Conservation (phyloP, 2,329 filamentous ascomycete genomes). For the Venturia nashicola region DNA sequence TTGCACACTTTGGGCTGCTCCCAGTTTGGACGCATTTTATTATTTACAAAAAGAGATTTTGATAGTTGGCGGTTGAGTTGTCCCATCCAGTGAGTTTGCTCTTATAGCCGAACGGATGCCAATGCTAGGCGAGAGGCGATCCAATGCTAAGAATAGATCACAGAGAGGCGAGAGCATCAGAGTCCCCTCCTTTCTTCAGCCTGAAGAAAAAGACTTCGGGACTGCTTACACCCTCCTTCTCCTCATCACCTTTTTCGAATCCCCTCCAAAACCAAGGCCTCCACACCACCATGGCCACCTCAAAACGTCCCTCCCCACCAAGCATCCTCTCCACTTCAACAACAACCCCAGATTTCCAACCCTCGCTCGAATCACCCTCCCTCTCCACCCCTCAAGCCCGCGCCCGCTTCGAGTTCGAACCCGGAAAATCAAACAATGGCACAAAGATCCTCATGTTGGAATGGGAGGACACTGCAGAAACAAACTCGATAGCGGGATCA, state of each 20-base stretch:
- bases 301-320: background rate
- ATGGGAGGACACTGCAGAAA: slow-evolving; percentile 57
- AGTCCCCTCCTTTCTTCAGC: background rate
- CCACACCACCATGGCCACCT: background rate
- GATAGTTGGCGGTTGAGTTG: background rate
- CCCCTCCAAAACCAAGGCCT: background rate
- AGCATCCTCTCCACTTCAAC: background rate
- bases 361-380: slow-evolving; percentile 32
- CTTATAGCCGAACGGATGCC: background rate
- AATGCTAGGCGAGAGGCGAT: background rate
- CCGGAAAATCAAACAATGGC: slow-evolving; percentile 62
- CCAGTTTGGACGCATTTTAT: no score
- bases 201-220: background rate
- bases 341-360: background rate
- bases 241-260: background rate
- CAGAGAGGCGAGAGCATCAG: background rate
- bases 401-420: slow-evolving; percentile 78
- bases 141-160: background rate
- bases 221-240: background rate
- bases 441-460: slow-evolving; percentile 92
- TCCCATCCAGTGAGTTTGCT: background rate
- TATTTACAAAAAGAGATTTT: background rate
- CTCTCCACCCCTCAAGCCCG: slow-evolving; percentile 42
- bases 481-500: slow-evolving; percentile 34
- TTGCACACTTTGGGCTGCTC: no score